phyloP scores from a whole-genome alignment of 163 green algal genomes.

The Scenedesmus sp. region DNA sequence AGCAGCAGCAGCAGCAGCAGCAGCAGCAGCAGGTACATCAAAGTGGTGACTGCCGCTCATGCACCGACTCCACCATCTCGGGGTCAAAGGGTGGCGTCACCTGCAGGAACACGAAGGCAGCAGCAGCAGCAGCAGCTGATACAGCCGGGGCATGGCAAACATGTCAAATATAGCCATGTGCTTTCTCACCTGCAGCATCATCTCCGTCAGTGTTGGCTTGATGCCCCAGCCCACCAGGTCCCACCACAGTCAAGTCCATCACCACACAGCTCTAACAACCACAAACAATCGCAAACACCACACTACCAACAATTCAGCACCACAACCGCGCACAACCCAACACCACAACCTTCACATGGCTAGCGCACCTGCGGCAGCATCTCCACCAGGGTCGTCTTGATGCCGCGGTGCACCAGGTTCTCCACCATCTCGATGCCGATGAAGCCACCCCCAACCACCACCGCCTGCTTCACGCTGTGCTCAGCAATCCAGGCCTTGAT shows the following conservation, averaged over 20 bases:
- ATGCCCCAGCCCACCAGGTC: no score
- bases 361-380: constrained; percentile 20
- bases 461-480: constrained; percentile 56
- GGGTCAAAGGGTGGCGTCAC: constrained; percentile 68
- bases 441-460: constrained; percentile 70
- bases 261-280: not conserved
- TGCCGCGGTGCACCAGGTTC: constrained; percentile 67
- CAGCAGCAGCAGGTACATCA: not conserved
- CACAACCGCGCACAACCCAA: not conserved
- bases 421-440: constrained; percentile 73
- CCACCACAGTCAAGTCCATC: not conserved
- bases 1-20: constrained; percentile 20
- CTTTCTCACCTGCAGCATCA: constrained; percentile 15
- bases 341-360: not conserved
- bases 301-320: not conserved
- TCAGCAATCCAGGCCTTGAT: constrained; percentile 65
- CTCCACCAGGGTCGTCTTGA: constrained; percentile 59
- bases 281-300: not conserved
- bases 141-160: not conserved
- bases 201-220: constrained; percentile 46
- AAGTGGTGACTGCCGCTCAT: constrained; percentile 13
- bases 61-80: constrained; percentile 63
- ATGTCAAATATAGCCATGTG: not conserved
- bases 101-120: constrained; percentile 42
- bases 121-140: not conserved